Conservation (phyloP, 257 asterid genomes). For the Nicotiana tabacum region DNA sequence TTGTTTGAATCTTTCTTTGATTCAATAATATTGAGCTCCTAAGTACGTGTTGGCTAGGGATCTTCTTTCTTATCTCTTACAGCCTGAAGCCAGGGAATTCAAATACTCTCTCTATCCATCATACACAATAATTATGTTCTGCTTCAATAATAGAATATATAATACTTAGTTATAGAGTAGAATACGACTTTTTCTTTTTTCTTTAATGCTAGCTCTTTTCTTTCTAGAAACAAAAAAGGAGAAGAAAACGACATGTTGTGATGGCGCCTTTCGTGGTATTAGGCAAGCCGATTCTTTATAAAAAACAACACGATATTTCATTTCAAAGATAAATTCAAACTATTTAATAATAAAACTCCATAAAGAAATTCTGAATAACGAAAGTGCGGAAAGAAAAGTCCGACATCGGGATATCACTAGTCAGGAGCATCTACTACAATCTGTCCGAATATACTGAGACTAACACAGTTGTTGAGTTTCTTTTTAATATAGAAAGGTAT, state of each 20-base stretch:
- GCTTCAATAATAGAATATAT: neutral
- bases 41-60: neutral
- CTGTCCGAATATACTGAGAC: too few species aligned
- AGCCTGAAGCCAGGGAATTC: neutral
- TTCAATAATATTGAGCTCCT: neutral
- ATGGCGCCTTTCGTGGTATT: too few species aligned
- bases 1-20: slow-evolving; percentile 6
- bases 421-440: too few species aligned
- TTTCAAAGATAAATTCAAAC: too few species aligned
- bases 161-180: neutral
- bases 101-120: neutral
- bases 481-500: too few species aligned
- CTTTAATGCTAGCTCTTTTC: neutral
- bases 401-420: too few species aligned
- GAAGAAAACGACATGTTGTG: neutral
- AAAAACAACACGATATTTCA: too few species aligned
- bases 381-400: too few species aligned
- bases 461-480: too few species aligned
- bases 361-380: too few species aligned
- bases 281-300: too few species aligned
- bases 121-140: neutral
- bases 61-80: slow-evolving; percentile 8
- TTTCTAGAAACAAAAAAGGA: neutral
- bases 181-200: neutral
- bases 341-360: too few species aligned